Base-by-base conservation (phyloP, 805 yeast species). In the Candida loeiensis region DNA sequence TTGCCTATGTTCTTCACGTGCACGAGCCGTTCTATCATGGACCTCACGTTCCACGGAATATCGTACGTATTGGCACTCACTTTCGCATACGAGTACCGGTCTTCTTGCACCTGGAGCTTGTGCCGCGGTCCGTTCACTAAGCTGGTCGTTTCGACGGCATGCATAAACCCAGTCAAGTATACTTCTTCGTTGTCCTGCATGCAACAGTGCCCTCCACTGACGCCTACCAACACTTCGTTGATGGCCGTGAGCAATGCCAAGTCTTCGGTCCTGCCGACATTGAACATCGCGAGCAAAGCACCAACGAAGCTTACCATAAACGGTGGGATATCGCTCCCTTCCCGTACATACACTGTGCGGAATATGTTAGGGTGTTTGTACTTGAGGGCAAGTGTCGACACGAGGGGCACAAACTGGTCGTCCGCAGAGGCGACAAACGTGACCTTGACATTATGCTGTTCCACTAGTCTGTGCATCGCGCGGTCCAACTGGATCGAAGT, bases 11-110 rank as follows among this genome's bases (percentile, higher is more conserved):
- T 62, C 38, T 60, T 59, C 14, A 64, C 49, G 21, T 50, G 46
- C 14, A 59, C 41, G 28, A 69, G 49, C 36, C 67, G 70, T 27
- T 68, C 56, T 9, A 69, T 32, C 27, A 66, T 45, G n/a, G 64
- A 64, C 18, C 73, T 56, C 5, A 64, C 45, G 35, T 57, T 57
- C 73, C 73, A 68, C 3, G 74, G 71, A 16, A 69, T 34, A 28
- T 54, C 51, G 43, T 51, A 63, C 40, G 57, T 41, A 34, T 51
- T 56, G 5, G 17, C n/a, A 13, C 22, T 18, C 14, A 8, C 27
- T 5, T 22, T 17, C 13, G 31, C 14, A 25, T 30, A 37, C 12
- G 28, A 16, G 24, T 31, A 37, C 14, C 40, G 34, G 2, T 31
- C n/a, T 19, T 30, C 24, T 27, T 39, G 22, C 8, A 45, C 27